Conservation (phyloP, 2,329 filamentous ascomycete genomes). For the Clarireedia homoeocarpa region DNA sequence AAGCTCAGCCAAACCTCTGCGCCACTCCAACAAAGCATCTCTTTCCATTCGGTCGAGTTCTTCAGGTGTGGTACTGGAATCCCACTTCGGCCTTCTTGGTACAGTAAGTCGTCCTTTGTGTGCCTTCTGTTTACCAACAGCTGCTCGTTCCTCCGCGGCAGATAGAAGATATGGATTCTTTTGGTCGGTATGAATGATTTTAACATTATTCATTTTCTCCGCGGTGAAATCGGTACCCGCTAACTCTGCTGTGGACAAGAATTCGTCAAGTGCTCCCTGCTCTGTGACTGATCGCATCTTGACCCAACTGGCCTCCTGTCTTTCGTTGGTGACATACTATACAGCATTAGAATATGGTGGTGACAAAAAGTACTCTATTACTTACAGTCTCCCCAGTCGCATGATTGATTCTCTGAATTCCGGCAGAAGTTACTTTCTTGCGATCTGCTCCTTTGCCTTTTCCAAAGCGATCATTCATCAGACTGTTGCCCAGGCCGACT, state of each 20-base stretch:
- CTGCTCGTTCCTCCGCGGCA: conserved; percentile 69
- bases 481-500: conserved; percentile 88
- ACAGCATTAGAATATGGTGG: conserved; percentile 19
- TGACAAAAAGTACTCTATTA: not conserved
- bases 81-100: conserved; percentile 83
- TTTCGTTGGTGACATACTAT: conserved; percentile 82
- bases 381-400: conserved; percentile 67
- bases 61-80: conserved; percentile 72
- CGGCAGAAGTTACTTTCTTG: conserved; percentile 58
- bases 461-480: conserved; percentile 98
- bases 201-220: conserved; percentile 98
- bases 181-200: conserved; percentile 95
- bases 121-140: conserved; percentile 72
- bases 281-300: conserved; percentile 99
- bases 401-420: conserved; percentile 59
- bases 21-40: conserved; percentile 78
- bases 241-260: conserved; percentile 88
- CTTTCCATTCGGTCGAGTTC: conserved; percentile 75
- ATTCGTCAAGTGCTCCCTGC: conserved; percentile 93
- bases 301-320: conserved; percentile 89
- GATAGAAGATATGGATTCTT: conserved; percentile 91
- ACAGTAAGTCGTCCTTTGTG: conserved; percentile 78
- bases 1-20: conserved; percentile 81
- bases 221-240: conserved; percentile 99
- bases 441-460: conserved; percentile 82